Evolutionary conservation across 768 basidiomycete genomes (phyloP).

Genomic region (Leccinum subtestaceum): DNA sequence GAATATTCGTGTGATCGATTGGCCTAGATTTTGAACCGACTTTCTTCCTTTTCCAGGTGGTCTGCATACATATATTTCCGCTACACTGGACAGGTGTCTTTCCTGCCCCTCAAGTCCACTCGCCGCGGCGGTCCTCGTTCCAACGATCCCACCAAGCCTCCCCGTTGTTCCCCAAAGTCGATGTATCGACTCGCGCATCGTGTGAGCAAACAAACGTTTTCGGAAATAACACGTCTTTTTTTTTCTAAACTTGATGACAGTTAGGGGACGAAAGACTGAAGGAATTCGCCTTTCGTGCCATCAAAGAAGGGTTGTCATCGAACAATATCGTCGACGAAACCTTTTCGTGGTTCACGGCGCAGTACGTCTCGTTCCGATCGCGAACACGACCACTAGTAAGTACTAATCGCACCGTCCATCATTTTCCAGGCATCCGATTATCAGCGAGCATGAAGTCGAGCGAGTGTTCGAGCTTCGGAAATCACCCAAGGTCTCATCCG

Average conservation of each 20-base stretch:
- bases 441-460: slow-evolving; percentile 18
- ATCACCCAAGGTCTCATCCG: slow-evolving; percentile 19
- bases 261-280: slow-evolving; percentile 25
- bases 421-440: slow-evolving; percentile 13
- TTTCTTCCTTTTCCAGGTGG: slow-evolving; percentile 17
- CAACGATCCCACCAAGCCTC: neutral
- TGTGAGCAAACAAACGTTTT: slow-evolving; percentile 14
- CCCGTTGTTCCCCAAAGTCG: slow-evolving; percentile 35
- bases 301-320: slow-evolving; percentile 21
- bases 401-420: slow-evolving; percentile 1
- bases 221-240: neutral
- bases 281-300: slow-evolving; percentile 26
- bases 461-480: slow-evolving; percentile 21
- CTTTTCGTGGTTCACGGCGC: slow-evolving; percentile 31
- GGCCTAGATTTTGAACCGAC: neutral
- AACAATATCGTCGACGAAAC: slow-evolving; percentile 29
- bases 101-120: slow-evolving; percentile 24
- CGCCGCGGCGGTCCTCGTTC: neutral
- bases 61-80: slow-evolving; percentile 29
- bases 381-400: fast-evolving
- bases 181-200: slow-evolving; percentile 35
- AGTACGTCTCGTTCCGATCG: slow-evolving; percentile 20
- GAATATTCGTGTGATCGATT: slow-evolving; percentile 1
- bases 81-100: slow-evolving; percentile 30
- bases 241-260: slow-evolving; percentile 10